Evolutionary conservation across 306 rosid genomes (phyloP).

Genomic region (Echinosophora koreensis): DNA sequence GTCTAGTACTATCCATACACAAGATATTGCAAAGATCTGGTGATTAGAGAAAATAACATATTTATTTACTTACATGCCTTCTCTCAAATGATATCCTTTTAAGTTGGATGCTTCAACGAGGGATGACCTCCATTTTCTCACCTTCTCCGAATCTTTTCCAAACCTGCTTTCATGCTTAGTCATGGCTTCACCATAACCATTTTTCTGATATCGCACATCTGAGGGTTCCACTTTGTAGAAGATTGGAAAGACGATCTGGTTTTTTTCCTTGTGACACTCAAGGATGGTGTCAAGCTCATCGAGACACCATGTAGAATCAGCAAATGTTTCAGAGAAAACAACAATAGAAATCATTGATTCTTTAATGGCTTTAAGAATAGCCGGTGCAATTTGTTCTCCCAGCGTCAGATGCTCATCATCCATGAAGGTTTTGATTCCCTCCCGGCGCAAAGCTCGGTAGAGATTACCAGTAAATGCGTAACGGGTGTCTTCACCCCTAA

Average conservation of each 20-base stretch:
- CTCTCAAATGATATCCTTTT: not conserved
- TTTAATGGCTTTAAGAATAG: not conserved
- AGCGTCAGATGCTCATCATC: not conserved
- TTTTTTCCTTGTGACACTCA: not conserved
- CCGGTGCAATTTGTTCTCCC: not conserved
- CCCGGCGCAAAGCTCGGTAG: not conserved
- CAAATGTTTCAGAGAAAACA: not conserved
- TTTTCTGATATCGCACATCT: constrained; percentile 1
- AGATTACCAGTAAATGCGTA: not conserved
- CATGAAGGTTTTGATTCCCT: not conserved
- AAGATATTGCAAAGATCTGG: no score
- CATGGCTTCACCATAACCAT: not conserved
- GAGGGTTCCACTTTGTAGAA: constrained; percentile 3
- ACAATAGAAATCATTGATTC: not conserved
- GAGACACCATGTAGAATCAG: not conserved
- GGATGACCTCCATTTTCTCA: not conserved
- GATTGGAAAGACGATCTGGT: not conserved
- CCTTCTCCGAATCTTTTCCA: not conserved
- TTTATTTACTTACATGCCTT: not conserved
- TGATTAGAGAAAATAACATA: no score
- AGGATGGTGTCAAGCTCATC: not conserved
- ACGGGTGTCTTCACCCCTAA: not conserved
- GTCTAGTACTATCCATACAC: no score
- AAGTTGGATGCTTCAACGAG: not conserved
- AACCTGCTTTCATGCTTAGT: not conserved